Conservation (phyloP, 1,284 basidiomycete genomes). For the Tilletia horrida region DNA sequence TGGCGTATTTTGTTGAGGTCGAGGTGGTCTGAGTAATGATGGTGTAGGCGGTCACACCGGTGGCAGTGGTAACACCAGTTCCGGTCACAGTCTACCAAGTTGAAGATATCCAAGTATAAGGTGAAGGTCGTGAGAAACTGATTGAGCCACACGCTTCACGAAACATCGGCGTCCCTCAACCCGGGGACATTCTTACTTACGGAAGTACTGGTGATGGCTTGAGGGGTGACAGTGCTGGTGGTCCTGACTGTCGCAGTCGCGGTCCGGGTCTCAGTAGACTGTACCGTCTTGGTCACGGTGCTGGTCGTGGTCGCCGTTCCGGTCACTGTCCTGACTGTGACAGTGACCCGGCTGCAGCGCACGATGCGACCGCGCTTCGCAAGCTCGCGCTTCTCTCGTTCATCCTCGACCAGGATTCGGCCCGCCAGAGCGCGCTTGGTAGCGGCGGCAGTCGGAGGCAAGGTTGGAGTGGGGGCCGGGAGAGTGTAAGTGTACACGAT, state of each 20-base stretch:
- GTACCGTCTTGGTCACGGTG: neutral
- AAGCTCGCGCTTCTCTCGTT: neutral
- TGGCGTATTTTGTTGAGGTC: neutral
- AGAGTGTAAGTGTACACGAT: neutral
- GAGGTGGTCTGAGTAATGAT: neutral
- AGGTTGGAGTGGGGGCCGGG: neutral
- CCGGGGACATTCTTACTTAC: constrained; percentile 1
- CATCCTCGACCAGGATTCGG: neutral
- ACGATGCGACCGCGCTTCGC: neutral
- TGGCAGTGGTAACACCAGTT: neutral
- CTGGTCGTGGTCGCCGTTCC: neutral
- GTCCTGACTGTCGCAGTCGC: neutral
- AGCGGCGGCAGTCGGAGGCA: neutral
- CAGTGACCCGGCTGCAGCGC: neutral
- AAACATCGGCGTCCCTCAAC: too few relatives aligned
- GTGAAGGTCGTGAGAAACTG: neutral
- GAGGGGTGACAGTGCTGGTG: neutral
- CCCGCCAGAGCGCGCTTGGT: neutral
- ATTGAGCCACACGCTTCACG: too few relatives aligned
- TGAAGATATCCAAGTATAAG: neutral
- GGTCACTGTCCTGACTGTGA: neutral
- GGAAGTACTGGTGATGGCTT: constrained; percentile 6
- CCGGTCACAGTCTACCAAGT: neutral
- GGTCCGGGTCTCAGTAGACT: neutral
- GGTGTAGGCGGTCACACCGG: neutral